Percentiles rank a stretch among this genome's conserved stretches.
phyloP scores from a whole-genome alignment of 768 basidiomycete genomes.

The Tephrocybe sp. region DNA sequence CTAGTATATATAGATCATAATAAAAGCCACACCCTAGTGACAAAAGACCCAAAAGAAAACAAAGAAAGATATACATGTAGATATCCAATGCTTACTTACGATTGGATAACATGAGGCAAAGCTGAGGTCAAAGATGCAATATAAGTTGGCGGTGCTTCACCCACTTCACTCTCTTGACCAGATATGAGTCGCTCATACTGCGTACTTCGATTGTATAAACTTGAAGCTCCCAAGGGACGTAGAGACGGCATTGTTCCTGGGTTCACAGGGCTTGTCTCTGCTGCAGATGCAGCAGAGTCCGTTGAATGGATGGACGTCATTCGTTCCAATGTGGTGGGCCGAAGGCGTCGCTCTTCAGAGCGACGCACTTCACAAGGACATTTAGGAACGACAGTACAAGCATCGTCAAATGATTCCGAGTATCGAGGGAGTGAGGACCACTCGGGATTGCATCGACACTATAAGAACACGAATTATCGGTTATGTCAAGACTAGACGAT shows the following conservation, averaged over 20 bases:
- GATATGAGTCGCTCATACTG: constrained; percentile 80
- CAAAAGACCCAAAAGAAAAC: too few species aligned
- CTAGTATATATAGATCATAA: neutral
- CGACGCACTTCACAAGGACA: constrained; percentile 45
- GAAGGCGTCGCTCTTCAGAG: constrained; percentile 5
- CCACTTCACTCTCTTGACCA: constrained; percentile 76
- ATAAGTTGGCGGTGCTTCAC: constrained; percentile 87
- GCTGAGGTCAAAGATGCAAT: constrained; percentile 19
- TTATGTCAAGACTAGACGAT: neutral
- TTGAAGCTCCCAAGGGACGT: constrained; percentile 17
- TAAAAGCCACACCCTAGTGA: neutral
- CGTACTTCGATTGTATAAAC: constrained; percentile 39
- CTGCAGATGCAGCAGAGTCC: constrained; percentile 32
- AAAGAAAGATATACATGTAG: neutral
- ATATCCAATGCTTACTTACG: neutral
- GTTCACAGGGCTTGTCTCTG: constrained; percentile 34
- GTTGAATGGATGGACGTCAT: constrained; percentile 32
- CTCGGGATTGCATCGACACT: constrained; percentile 83
- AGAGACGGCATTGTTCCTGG: constrained; percentile 28
- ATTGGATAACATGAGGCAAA: neutral
- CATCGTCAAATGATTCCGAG: constrained; percentile 43
- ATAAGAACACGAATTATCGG: constrained; percentile 1
- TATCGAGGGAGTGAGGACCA: constrained; percentile 81
- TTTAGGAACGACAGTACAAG: constrained; percentile 27
- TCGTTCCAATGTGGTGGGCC: constrained; percentile 25